Base-by-base conservation (phyloP, 441 rosid genomes). In the Theobroma grandiflorum region DNA sequence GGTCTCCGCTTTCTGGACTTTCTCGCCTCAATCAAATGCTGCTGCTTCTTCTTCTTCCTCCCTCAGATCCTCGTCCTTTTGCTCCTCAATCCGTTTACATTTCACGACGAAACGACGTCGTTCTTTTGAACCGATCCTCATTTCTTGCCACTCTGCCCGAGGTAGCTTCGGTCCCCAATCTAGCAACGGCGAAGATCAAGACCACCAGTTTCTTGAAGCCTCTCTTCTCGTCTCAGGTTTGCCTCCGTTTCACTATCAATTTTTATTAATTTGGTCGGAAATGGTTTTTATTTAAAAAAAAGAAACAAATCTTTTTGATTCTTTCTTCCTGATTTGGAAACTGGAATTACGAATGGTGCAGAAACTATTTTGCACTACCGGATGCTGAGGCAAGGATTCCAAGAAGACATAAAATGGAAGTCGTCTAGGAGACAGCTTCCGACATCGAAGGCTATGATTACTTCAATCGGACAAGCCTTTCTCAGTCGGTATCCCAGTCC, bases 171-270 rank as follows among this genome's bases (percentile, higher is more conserved):
- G 79, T 45, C 82, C 87, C 62, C 86, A 87, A 84, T 87, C 86
- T 71, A 81, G 80, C 37, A 63, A 78, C 63, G 88, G 77, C 62
- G 87, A 79, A 38, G 83, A 90, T 80, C 79, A 76, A 64, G 87
- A 85, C 80, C 88, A 67, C 70, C 94, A 93, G 75, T 94, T 86
- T 74, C 91, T 93, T 67, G 87, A 87, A 42, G 98, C 99, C 57
- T 88, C 95, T 61, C 89, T 95, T 83, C 99, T 95, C 84, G 78
- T 89, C 31, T 82, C 96, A 89, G 98, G 98, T 91, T 22, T 64
- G 15, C 61, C 33, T 74, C 67, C 11, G n/a, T 35, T 50, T 58
- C 22, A 72, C 31, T 12, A 16, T 26, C 38, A 63, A 11, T 49
- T 26, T 58, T 14, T 22, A 52, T 43, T 22, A 12, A 72, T 66